Conservation (phyloP, 2,329 filamentous ascomycete species). For the Monilinia fructicola region DNA sequence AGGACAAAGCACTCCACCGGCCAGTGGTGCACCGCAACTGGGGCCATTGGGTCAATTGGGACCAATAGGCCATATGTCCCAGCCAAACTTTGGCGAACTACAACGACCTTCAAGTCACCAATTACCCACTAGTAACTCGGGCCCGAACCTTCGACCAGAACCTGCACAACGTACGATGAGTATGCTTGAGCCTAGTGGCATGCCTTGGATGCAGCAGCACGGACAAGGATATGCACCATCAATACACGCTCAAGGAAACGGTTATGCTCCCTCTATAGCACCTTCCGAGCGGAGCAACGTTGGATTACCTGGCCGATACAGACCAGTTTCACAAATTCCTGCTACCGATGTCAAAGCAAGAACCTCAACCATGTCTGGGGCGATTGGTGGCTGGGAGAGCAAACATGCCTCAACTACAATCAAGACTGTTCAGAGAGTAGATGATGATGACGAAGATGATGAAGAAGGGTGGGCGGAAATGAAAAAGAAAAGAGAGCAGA, state of each 20-base stretch:
- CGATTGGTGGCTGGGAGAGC: constrained; percentile 36
- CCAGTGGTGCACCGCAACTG: constrained; percentile 27
- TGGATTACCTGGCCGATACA: constrained; percentile 84
- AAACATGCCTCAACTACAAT: constrained; percentile 45
- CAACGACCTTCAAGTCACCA: constrained; percentile 32
- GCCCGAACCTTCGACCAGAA: constrained; percentile 29
- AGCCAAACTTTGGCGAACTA: constrained; percentile 31
- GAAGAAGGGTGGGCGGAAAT: constrained; percentile 71
- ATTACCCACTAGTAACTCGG: constrained; percentile 10
- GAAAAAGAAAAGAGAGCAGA: constrained; percentile 68
- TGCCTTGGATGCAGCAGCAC: constrained; percentile 53
- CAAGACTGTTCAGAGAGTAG: constrained; percentile 45
- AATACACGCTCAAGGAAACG: constrained; percentile 48
- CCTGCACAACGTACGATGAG: constrained; percentile 66
- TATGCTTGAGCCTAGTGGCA: constrained; percentile 68
- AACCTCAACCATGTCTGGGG: constrained; percentile 39
- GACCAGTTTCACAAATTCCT: constrained; percentile 74
- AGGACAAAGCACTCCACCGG: constrained; percentile 11
- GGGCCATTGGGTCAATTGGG: constrained; percentile 22
- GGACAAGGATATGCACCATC: constrained; percentile 48
- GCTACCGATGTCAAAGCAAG: constrained; percentile 40
- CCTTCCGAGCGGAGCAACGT: constrained; percentile 95
- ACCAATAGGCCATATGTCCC: constrained; percentile 31
- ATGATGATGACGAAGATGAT: constrained; percentile 56
- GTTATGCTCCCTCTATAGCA: constrained; percentile 87